Conservation (phyloP, 2,329 filamentous ascomycete species). For the Cercospora zeina region DNA sequence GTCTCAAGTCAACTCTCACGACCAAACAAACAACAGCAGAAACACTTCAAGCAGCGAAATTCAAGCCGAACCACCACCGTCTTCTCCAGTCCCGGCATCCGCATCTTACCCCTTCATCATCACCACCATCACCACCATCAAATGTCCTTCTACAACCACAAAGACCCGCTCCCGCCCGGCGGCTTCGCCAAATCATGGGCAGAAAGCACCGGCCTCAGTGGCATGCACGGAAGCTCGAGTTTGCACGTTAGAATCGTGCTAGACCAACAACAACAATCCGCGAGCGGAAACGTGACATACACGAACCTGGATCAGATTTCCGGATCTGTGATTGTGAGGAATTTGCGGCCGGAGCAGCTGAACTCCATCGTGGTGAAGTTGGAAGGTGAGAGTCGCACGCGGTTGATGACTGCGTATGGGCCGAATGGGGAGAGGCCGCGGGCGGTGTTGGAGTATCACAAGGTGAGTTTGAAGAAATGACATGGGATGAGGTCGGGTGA, state of each 20-base stretch:
- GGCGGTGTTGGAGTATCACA: conserved; percentile 54
- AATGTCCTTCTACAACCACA: conserved; percentile 6
- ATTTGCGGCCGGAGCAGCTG: conserved; percentile 49
- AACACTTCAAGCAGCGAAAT: neutral
- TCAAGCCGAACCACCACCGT: neutral
- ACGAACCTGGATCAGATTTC: conserved; percentile 76
- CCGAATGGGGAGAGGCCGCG: conserved; percentile 47
- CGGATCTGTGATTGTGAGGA: conserved; percentile 55
- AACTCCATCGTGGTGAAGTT: conserved; percentile 72
- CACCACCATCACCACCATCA: neutral
- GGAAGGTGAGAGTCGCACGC: conserved; percentile 74
- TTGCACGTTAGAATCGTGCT: conserved; percentile 25
- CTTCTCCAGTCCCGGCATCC: neutral
- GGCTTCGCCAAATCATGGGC: conserved; percentile 24
- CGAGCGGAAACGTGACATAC: conserved; percentile 32
- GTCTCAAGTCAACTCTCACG: neutral
- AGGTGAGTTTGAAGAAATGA: conserved; percentile 37
- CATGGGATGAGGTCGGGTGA: neutral
- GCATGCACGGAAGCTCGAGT: conserved; percentile 31
- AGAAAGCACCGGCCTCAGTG: conserved; percentile 4
- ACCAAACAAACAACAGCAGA: neutral
- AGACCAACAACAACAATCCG: conserved; percentile 33
- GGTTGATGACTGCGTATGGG: conserved; percentile 56
- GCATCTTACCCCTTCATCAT: neutral
- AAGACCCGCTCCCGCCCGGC: conserved; percentile 12